A percentile compares a stretch with the other conserved stretches of the same genome.
These are phyloP conservation scores for Microascus cirrosus DNA, from an alignment of 2,329 filamentous ascomycete genomes.

Conservation along the genomic window DNA sequence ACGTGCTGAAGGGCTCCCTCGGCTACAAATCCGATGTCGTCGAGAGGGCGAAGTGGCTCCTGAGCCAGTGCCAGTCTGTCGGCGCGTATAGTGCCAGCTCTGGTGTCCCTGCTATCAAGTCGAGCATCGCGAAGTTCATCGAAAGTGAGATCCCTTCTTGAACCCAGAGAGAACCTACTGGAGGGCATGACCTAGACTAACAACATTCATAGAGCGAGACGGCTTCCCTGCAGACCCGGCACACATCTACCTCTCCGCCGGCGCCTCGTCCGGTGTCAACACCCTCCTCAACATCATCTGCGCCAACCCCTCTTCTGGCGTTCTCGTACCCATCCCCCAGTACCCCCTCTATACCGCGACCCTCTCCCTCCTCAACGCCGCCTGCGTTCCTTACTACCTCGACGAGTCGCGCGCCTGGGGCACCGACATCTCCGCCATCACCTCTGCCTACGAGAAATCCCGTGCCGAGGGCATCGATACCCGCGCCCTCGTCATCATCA, in stretches of 20 bases:
- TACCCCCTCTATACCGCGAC: constrained; percentile 97
- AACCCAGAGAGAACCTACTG: not conserved
- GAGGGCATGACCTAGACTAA: not conserved
- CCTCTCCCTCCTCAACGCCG: constrained; percentile 72
- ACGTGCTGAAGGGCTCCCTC: constrained; percentile 62
- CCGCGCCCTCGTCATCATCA: constrained; percentile 91
- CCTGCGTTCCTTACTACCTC: constrained; percentile 85
- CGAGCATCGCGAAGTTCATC: constrained; percentile 87
- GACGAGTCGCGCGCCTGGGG: constrained; percentile 82
- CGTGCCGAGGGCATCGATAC: constrained; percentile 71
- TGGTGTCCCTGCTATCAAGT: constrained; percentile 74
- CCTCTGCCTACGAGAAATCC: constrained; percentile 61
- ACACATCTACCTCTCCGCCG: constrained; percentile 82
- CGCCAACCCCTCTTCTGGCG: constrained; percentile 61
- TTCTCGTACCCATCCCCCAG: constrained; percentile 92
- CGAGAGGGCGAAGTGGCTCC: constrained; percentile 67
- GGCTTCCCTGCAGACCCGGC: constrained; percentile 72
- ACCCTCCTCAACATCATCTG: constrained; percentile 87
- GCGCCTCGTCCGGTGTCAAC: constrained; percentile 90
- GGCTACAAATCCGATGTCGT: constrained; percentile 88
- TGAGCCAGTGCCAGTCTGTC: constrained; percentile 78
- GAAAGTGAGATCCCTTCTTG: constrained; percentile 47
- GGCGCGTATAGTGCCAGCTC: constrained; percentile 95
- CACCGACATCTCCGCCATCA: constrained; percentile 73
- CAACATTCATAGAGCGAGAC: constrained; percentile 52